A percentile compares a stretch with the other conserved stretches of the same genome.
Evolutionary conservation across 192 early-diverging fungal species (phyloP).

Genomic region (Dispira parvispora): DNA sequence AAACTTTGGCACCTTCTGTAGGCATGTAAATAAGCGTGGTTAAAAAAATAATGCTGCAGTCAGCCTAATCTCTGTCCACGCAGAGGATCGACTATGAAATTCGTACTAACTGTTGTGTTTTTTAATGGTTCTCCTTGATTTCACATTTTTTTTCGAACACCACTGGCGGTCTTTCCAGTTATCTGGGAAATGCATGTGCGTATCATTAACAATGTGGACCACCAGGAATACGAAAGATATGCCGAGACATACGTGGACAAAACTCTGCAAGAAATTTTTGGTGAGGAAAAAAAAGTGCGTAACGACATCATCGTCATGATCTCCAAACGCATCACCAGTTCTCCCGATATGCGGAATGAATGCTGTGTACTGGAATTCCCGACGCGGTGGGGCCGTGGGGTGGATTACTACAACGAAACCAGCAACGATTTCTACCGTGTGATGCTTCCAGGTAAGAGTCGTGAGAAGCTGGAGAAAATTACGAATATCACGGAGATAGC

Average conservation of each 20-base stretch:
- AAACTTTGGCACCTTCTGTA: neutral
- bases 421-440: neutral
- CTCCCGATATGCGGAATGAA: neutral
- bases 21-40: neutral
- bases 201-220: neutral
- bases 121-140: too few relatives aligned
- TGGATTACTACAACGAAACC: neutral
- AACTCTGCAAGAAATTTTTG: constrained; percentile 9
- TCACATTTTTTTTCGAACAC: too few relatives aligned
- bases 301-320: neutral
- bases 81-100: neutral
- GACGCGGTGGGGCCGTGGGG: neutral
- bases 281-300: constrained; percentile 1
- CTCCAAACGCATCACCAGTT: neutral
- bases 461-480: neutral
- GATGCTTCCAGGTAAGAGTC: neutral
- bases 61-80: neutral
- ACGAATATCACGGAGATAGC: neutral
- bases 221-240: neutral
- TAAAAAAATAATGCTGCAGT: neutral
- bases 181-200: constrained; percentile 8
- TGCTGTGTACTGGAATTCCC: neutral
- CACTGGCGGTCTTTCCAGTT: neutral
- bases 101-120: neutral
- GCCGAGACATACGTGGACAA: constrained; percentile 5